Conservation (phyloP, 768 basidiomycete species). For the Calocera viscosa region DNA sequence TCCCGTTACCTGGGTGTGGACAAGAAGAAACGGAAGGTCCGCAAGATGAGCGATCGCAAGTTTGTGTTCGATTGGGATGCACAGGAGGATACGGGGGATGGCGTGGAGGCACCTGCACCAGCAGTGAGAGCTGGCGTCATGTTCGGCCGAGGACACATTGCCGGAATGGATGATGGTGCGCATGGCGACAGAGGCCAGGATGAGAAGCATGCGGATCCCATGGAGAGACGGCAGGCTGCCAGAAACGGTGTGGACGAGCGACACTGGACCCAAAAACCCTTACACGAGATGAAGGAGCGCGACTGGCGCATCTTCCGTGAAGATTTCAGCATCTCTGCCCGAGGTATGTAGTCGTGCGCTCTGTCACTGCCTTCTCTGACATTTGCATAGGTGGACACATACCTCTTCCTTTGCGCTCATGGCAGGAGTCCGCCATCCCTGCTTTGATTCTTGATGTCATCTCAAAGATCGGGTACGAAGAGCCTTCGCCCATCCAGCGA, state of each 20-base stretch:
- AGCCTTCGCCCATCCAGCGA: constrained; percentile 91
- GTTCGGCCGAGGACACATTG: constrained; percentile 74
- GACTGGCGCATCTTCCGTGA: constrained; percentile 99
- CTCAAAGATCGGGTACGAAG: constrained; percentile 87
- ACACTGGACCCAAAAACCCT: constrained; percentile 93
- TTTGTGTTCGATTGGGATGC: constrained; percentile 99
- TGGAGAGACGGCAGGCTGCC: constrained; percentile 70
- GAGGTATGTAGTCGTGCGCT: constrained; percentile 44
- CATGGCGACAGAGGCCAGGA: constrained; percentile 28
- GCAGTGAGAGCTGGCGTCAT: constrained; percentile 52
- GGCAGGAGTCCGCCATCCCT: constrained; percentile 81
- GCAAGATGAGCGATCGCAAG: constrained; percentile 91
- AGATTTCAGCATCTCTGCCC: constrained; percentile 89
- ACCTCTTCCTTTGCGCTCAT: constrained; percentile 84
- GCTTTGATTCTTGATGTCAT: constrained; percentile 66
- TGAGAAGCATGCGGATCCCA: constrained; percentile 58
- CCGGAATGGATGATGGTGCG: constrained; percentile 75
- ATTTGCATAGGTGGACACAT: constrained; percentile 64
- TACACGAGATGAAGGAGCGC: constrained; percentile 88
- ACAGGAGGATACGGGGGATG: constrained; percentile 69
- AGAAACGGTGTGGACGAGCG: constrained; percentile 80
- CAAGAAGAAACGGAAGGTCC: constrained; percentile 86
- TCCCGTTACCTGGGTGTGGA: constrained; percentile 90
- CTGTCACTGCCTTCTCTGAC: background rate
- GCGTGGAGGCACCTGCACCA: constrained; percentile 10